A percentile compares a stretch with the other conserved stretches of the same genome.
These are phyloP conservation scores for Aspergillus alliaceus DNA, from an alignment of 2,329 filamentous ascomycete genomes.

Conservation along the genomic window DNA sequence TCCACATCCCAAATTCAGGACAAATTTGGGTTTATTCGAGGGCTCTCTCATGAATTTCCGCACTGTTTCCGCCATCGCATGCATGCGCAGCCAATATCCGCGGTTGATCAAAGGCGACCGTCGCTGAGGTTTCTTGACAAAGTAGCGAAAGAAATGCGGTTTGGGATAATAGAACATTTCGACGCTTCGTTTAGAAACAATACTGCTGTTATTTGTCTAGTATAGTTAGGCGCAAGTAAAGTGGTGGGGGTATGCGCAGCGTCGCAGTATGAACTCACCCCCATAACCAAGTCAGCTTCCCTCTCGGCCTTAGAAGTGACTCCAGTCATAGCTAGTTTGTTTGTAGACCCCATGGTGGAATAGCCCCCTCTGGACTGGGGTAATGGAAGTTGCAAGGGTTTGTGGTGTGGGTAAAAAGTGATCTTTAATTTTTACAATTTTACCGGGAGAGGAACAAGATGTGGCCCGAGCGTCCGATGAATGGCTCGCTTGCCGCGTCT, in stretches of 20 bases:
- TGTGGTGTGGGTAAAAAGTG: not conserved
- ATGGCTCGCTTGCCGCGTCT: constrained; percentile 31
- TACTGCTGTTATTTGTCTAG: constrained; percentile 86
- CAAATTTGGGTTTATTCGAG: constrained; percentile 62
- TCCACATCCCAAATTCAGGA: constrained; percentile 85
- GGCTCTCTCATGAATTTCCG: constrained; percentile 67
- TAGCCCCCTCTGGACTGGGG: not conserved
- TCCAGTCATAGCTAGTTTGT: constrained; percentile 20
- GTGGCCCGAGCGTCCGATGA: constrained; percentile 37
- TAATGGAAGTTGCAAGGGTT: not conserved
- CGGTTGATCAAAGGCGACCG: constrained; percentile 87
- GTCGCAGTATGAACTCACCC: constrained; percentile 38
- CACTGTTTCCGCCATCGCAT: constrained; percentile 74
- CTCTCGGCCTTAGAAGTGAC: constrained; percentile 33
- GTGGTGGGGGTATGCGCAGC: not conserved
- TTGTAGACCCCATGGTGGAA: constrained; percentile 14
- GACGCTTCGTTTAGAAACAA: constrained; percentile 90
- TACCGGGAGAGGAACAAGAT: constrained; percentile 28
- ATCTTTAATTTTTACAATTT: not conserved
- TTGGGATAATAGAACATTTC: constrained; percentile 82
- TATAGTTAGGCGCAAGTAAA: constrained; percentile 2
- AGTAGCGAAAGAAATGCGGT: constrained; percentile 82
- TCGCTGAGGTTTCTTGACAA: constrained; percentile 79
- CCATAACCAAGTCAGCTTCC: constrained; percentile 56
- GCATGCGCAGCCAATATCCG: constrained; percentile 83